Percentiles rank a stretch among this genome's conserved stretches.
phyloP scores from a whole-genome alignment of 768 basidiomycete species.

The Pisolithus marmoratus region DNA sequence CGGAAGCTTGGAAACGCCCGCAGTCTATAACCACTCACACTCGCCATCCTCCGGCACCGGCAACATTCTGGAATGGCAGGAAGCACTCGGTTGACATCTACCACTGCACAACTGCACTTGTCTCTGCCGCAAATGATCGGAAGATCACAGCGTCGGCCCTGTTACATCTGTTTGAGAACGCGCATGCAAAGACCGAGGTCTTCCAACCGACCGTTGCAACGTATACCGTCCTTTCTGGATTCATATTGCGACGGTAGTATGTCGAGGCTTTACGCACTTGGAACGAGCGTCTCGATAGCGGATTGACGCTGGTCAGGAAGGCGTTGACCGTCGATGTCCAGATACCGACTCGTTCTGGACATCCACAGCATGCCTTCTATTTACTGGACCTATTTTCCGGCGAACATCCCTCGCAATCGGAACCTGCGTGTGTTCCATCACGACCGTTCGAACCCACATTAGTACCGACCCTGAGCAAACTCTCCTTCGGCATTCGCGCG shows the following conservation, averaged over 20 bases:
- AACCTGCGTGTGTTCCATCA: too few relatives aligned
- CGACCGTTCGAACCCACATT: constrained; percentile 1
- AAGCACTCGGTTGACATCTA: constrained; percentile 36
- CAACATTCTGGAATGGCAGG: constrained; percentile 6
- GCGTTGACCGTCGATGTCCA: constrained; percentile 48
- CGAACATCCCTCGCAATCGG: constrained; percentile 14
- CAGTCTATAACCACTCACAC: not conserved
- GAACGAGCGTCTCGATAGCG: constrained; percentile 33
- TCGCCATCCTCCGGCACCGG: not conserved
- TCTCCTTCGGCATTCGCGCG: too few relatives aligned
- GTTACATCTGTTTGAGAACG: constrained; percentile 32
- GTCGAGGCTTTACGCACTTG: constrained; percentile 39
- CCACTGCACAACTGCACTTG: constrained; percentile 42
- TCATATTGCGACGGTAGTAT: constrained; percentile 39
- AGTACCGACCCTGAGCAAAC: not conserved
- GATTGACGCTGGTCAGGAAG: constrained; percentile 37
- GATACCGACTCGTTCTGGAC: constrained; percentile 38
- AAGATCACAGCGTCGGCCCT: constrained; percentile 28
- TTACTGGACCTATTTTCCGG: constrained; percentile 39
- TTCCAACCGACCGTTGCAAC: constrained; percentile 41
- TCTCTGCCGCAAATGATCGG: constrained; percentile 39
- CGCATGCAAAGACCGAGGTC: constrained; percentile 17
- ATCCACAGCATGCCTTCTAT: constrained; percentile 43
- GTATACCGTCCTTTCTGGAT: constrained; percentile 50
- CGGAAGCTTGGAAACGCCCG: constrained; percentile 13